A percentile compares a stretch with the other conserved stretches of the same genome.
phyloP scores from a whole-genome alignment of 495 filamentous ascomycete genomes.

The Astrocystis sublimbata region DNA sequence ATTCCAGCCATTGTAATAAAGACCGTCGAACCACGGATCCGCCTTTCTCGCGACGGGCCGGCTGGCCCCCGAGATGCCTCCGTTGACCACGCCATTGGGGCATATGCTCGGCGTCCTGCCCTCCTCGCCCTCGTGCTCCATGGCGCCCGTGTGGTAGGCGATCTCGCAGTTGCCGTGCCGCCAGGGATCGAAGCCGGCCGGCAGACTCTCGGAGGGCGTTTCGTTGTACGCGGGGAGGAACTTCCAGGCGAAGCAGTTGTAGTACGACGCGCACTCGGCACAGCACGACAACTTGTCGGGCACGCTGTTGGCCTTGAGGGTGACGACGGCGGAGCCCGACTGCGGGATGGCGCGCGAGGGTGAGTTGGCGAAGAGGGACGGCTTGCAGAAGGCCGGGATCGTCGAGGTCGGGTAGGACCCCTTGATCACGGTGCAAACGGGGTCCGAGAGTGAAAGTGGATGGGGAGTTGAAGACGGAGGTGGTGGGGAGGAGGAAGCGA shows the following conservation, averaged over 20 bases:
- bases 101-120: conserved; percentile 16
- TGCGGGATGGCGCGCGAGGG: conserved; percentile 15
- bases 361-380: conserved; percentile 29
- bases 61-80: background rate
- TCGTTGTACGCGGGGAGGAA: conserved; percentile 29
- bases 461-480: too few relatives aligned
- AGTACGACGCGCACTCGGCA: conserved; percentile 30
- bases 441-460: background rate
- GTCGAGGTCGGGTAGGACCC: conserved; percentile 27
- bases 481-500: too few relatives aligned
- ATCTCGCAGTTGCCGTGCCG: conserved; percentile 29
- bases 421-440: conserved; percentile 26
- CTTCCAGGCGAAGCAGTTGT: conserved; percentile 34
- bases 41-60: background rate
- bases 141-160: conserved; percentile 28
- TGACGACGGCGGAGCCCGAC: conserved; percentile 23
- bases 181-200: conserved; percentile 35
- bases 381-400: conserved; percentile 33
- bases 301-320: conserved; percentile 25
- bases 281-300: conserved; percentile 34
- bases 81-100: conserved; percentile 27
- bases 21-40: conserved; percentile 22
- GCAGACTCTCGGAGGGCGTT: conserved; percentile 22
- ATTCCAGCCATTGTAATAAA: conserved; percentile 36
- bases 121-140: background rate